Percentiles rank a stretch among this genome's conserved stretches.
These are phyloP conservation scores for Ogataea hybrid DNA, from an alignment of 1,139 yeast species.

Conservation along the genomic window DNA sequence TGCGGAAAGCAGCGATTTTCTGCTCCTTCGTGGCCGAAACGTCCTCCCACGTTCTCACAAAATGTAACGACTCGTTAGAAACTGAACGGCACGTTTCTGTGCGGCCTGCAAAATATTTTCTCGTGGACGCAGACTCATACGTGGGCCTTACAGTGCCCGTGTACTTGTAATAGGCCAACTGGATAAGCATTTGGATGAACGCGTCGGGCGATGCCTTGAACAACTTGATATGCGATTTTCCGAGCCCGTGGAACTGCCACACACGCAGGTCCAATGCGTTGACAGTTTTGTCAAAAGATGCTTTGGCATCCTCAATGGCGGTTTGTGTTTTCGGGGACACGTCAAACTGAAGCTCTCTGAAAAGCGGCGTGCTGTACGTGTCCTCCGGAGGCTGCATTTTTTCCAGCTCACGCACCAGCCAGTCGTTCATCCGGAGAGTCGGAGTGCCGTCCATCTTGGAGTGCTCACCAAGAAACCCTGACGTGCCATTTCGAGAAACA, in stretches of 20 bases:
- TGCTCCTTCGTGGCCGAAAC: constrained; percentile 51
- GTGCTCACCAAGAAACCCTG: constrained; percentile 95
- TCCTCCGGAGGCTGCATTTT: constrained; percentile 10
- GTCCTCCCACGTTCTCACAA: constrained; percentile 76
- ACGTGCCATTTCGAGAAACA: constrained; percentile 76
- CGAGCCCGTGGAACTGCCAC: constrained; percentile 71
- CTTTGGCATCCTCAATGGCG: constrained; percentile 48
- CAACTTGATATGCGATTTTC: constrained; percentile 66
- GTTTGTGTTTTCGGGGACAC: constrained; percentile 50
- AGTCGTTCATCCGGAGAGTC: constrained; percentile 84
- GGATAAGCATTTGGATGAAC: constrained; percentile 72
- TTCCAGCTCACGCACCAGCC: constrained; percentile 49
- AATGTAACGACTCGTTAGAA: constrained; percentile 67
- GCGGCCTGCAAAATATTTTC: constrained; percentile 85
- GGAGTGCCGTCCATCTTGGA: constrained; percentile 99
- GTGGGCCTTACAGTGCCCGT: constrained; percentile 86
- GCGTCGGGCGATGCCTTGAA: constrained; percentile 78
- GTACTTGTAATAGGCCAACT: constrained; percentile 75
- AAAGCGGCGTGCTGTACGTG: not conserved
- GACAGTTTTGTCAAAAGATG: constrained; percentile 50
- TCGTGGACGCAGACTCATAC: constrained; percentile 94
- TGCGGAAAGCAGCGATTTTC: constrained; percentile 67
- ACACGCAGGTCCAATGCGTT: constrained; percentile 58
- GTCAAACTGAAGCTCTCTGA: constrained; percentile 43
- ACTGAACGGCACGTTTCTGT: constrained; percentile 96